A percentile compares a stretch with the other conserved stretches of the same genome.
Conservation (phyloP, 805 yeast genomes). For the Starmera pachycereana region DNA sequence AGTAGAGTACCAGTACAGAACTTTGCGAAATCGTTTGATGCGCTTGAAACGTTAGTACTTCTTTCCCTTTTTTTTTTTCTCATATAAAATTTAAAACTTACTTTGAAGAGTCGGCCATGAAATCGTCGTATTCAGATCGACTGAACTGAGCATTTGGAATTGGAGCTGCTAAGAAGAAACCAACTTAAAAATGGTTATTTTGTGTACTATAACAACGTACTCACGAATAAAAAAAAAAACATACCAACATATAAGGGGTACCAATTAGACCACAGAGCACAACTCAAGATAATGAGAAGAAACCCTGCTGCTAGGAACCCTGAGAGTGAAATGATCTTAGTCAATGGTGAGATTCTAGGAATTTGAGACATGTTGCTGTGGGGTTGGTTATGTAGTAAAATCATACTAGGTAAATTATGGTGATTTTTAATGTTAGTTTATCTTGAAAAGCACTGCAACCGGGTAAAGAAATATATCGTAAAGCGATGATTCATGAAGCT, state of each 20-base stretch:
- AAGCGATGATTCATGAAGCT: no score
- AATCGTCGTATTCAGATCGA: conserved; percentile 38
- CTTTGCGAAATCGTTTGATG: conserved; percentile 67
- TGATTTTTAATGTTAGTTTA: no score
- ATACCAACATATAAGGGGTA: conserved; percentile 66
- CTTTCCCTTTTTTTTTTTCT: neutral
- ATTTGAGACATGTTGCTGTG: neutral
- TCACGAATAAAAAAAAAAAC: conserved; percentile 14
- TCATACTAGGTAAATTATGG: no score
- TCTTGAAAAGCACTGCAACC: no score
- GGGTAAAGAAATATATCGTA: no score
- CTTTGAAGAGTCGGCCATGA: conserved; percentile 45
- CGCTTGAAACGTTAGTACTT: conserved; percentile 16
- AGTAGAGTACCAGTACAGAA: conserved; percentile 71
- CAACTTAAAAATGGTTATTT: conserved; percentile 23
- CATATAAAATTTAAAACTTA: conserved; percentile 12
- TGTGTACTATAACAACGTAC: neutral
- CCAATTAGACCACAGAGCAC: conserved; percentile 86
- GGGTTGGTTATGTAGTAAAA: neutral
- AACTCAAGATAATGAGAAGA: conserved; percentile 75
- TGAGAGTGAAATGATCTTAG: conserved; percentile 68
- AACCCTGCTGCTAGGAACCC: conserved; percentile 83
- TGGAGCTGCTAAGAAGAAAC: conserved; percentile 60
- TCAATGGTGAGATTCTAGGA: conserved; percentile 40
- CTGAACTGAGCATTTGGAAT: conserved; percentile 56